Evolutionary conservation across 148 eudicot genomes (phyloP), one percentile per base, ranked within the genome.

Genomic region (Selenicereus undatus): DNA sequence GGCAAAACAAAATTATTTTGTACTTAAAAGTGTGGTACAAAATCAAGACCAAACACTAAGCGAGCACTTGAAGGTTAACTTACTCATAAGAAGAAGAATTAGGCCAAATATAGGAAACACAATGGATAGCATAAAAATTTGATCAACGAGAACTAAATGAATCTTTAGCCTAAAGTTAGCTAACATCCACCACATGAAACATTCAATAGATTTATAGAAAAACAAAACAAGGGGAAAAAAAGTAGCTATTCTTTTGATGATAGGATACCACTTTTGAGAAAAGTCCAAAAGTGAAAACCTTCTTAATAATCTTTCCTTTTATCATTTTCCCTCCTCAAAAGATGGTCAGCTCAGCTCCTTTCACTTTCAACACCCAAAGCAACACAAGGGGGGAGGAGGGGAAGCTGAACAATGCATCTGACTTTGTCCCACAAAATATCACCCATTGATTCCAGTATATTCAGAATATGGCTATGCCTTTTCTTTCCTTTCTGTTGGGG

Each of bases 281-380:
- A 84, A 81, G 83, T 52, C 83, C 10, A 81, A 81, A 81, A 81
- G 83, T 72, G 51, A 84, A 80, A 72, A 75, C 68, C 73, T 73
- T 68, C 36, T 71, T 80, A 42, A n/a, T 80, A 42, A n/a, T 27
- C 24, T 17, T 26, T 35, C 27, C 6, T 78, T 50, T 54, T n/a
- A 10, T 42, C n/a, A 12, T n/a, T 27, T 16, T 65, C 69, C 79
- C 86, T 84, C 58, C 86, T 84, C 69, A 84, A 84, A 84, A 84
- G 86, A 80, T 56, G 86, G 56, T 72, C 12, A 70, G 21, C 71
- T 24, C 18, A 10, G 14, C 30, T 18, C 27, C 60, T 73, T 75
- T 79, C 62, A 39, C 60, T 73, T 75, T 79, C 62, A 39, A 64
- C 10, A 80, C 69, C 36, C 74, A 64, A 51, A 54, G 68, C 81